Evolutionary conservation across 108 stramenopile genomes (phyloP).

Genomic region (Nitzschia sp.): DNA sequence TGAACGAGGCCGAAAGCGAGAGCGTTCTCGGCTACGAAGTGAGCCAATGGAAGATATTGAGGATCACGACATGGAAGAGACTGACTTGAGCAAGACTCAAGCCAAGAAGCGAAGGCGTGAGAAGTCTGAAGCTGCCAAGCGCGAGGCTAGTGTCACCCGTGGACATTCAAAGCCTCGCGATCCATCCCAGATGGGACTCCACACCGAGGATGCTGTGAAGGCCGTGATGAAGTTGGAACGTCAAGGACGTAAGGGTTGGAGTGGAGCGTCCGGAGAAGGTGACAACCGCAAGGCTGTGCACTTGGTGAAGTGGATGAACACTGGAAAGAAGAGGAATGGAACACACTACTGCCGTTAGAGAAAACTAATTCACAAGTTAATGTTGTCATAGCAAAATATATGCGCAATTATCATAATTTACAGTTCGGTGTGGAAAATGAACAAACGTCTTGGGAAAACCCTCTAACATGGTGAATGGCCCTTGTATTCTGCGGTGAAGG

Average conservation of each 20-base stretch:
- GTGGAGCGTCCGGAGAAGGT: slow-evolving; percentile 77
- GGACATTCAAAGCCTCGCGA: slow-evolving; percentile 80
- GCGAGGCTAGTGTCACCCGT: slow-evolving; percentile 62
- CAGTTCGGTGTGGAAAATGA: no score
- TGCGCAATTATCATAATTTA: not conserved
- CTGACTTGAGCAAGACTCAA: slow-evolving; percentile 63
- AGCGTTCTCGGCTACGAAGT: slow-evolving; percentile 41
- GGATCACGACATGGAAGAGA: slow-evolving; percentile 62
- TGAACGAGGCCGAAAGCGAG: slow-evolving; percentile 62
- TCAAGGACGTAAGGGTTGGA: slow-evolving; percentile 62
- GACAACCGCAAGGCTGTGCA: slow-evolving; percentile 87
- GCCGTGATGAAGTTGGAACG: slow-evolving; percentile 73
- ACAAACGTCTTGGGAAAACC: no score
- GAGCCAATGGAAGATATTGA: slow-evolving; percentile 21
- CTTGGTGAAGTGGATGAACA: slow-evolving; percentile 91
- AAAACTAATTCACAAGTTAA: not conserved
- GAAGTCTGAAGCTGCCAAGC: slow-evolving; percentile 50
- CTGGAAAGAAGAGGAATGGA: slow-evolving; percentile 89
- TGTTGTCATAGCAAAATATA: not conserved
- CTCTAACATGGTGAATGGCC: slow-evolving; percentile 59
- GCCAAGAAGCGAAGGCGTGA: slow-evolving; percentile 69
- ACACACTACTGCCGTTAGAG: slow-evolving; percentile 70
- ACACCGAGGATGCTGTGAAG: slow-evolving; percentile 59
- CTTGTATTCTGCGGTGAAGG: slow-evolving; percentile 83
- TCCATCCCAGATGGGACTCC: slow-evolving; percentile 77